Conservation (phyloP, 208 protist species). For the Phytomonas sp. region DNA sequence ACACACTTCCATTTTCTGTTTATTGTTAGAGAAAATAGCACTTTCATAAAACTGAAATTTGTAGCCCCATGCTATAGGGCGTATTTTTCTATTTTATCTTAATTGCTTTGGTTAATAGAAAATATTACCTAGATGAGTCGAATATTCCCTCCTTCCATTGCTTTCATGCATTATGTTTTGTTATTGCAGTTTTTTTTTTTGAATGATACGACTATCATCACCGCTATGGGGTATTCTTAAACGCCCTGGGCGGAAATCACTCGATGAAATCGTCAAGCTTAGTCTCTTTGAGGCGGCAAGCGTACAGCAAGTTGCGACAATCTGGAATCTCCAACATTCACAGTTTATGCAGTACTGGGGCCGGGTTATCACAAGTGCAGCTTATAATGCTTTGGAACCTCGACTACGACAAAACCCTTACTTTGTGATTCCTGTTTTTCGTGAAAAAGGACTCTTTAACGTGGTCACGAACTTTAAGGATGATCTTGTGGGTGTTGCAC, state of each 20-base stretch:
- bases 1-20: neutral
- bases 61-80: too few species aligned
- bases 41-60: too few species aligned
- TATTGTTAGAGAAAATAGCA: too few species aligned
- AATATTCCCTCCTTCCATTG: neutral
- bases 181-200: constrained; percentile 4
- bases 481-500: constrained; percentile 78
- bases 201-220: neutral
- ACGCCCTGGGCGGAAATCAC: constrained; percentile 71
- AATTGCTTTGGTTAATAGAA: neutral
- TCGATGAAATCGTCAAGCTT: constrained; percentile 83
- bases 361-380: constrained; percentile 59
- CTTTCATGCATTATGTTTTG: constrained; percentile 3
- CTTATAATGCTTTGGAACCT: constrained; percentile 79
- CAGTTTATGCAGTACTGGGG: constrained; percentile 90
- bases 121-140: neutral
- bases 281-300: constrained; percentile 66
- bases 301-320: constrained; percentile 61
- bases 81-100: neutral
- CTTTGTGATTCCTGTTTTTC: constrained; percentile 88
- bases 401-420: constrained; percentile 75
- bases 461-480: constrained; percentile 87
- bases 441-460: constrained; percentile 89
- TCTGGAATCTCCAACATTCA: constrained; percentile 84
- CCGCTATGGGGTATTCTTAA: constrained; percentile 44